Evolutionary conservation across 371 early-diverging fungal genomes (phyloP).

Genomic region (Mucor mucedo): DNA sequence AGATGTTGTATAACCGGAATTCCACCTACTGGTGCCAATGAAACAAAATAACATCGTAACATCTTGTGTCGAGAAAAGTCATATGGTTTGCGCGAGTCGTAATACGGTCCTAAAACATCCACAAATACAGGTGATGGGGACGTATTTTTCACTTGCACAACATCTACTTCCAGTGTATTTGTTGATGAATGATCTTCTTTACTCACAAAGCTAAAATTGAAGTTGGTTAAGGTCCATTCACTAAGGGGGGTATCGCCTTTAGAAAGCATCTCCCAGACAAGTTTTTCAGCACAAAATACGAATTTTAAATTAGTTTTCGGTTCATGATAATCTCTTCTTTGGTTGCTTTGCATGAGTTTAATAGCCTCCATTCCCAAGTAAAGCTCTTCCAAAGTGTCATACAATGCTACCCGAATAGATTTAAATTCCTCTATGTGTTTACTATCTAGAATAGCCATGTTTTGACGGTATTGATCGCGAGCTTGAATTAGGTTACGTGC

Average conservation of each 20-base stretch:
- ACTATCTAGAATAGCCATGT: conserved; percentile 29
- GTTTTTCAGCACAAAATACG: conserved; percentile 36
- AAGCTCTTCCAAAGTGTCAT: conserved; percentile 64
- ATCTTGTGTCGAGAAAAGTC: conserved; percentile 81
- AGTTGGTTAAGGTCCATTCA: conserved; percentile 54
- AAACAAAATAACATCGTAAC: conserved; percentile 76
- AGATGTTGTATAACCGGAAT: conserved; percentile 85
- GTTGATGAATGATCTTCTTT: conserved; percentile 65
- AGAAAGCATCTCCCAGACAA: conserved; percentile 65
- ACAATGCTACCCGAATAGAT: conserved; percentile 31
- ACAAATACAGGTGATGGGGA: conserved; percentile 34
- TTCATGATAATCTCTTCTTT: conserved; percentile 39
- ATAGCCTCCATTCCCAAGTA: conserved; percentile 74
- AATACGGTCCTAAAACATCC: conserved; percentile 74
- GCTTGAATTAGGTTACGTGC: conserved; percentile 48
- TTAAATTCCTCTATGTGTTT: conserved; percentile 39
- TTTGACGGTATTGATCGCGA: conserved; percentile 44
- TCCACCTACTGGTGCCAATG: conserved; percentile 82
- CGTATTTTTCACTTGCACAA: conserved; percentile 66
- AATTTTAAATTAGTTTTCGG: conserved; percentile 48
- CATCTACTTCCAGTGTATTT: conserved; percentile 73
- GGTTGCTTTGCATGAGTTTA: conserved; percentile 56
- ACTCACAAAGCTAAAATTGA: conserved; percentile 53
- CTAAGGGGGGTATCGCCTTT: conserved; percentile 58
- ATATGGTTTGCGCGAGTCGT: conserved; percentile 35